A percentile compares a stretch with the other conserved stretches of the same genome.
Conservation (phyloP, 2,329 filamentous ascomycete species). For the Aureobasidium sp. region DNA sequence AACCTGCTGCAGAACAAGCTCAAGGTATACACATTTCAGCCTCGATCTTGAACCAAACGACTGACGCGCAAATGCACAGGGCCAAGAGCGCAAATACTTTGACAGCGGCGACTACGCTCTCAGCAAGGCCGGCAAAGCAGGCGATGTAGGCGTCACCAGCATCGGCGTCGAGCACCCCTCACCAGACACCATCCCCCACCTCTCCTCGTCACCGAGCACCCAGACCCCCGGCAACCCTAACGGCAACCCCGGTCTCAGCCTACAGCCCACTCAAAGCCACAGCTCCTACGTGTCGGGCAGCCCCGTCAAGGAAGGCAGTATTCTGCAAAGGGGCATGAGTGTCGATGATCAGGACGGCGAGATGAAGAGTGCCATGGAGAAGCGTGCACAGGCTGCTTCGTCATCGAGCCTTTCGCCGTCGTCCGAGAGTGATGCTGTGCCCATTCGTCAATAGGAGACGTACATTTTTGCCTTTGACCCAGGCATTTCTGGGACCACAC, state of each 20-base stretch:
- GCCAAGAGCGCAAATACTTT: constrained; percentile 88
- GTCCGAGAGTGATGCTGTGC: constrained; percentile 14
- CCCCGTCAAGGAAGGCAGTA: constrained; percentile 85
- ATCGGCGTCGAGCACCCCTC: constrained; percentile 90
- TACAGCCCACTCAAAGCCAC: constrained; percentile 36
- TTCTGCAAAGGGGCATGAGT: constrained; percentile 74
- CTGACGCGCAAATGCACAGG: background rate
- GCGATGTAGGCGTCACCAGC: constrained; percentile 84
- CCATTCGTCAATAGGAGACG: constrained; percentile 12
- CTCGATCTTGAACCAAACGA: background rate
- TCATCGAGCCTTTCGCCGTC: constrained; percentile 11
- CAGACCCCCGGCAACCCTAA: constrained; percentile 14
- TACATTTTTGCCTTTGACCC: background rate
- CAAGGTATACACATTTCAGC: constrained; percentile 46
- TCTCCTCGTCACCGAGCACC: constrained; percentile 21
- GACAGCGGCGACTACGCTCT: constrained; percentile 92
- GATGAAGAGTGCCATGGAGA: constrained; percentile 17
- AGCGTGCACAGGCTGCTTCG: constrained; percentile 6
- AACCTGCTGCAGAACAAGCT: constrained; percentile 97
- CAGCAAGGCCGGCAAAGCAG: constrained; percentile 92
- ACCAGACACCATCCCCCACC: constrained; percentile 31
- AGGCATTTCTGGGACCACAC: background rate
- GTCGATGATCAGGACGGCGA: constrained; percentile 46
- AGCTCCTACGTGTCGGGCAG: constrained; percentile 56
- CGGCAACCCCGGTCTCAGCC: constrained; percentile 18